Conservation (phyloP, 768 basidiomycete species). For the Pisolithus albus region DNA sequence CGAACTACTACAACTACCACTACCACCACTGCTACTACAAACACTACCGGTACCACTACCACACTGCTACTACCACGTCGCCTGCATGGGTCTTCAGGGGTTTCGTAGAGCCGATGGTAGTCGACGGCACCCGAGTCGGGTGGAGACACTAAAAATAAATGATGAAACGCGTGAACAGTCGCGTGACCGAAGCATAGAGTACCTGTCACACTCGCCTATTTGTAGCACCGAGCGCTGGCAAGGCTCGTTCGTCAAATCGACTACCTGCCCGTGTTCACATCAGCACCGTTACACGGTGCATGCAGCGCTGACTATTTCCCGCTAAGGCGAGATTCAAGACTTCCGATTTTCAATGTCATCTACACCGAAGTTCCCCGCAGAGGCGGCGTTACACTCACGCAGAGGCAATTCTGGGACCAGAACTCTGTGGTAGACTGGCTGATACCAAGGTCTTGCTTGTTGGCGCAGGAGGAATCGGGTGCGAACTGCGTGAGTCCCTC, state of each 20-base stretch:
- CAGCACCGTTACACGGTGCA: neutral
- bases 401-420: conserved; percentile 71
- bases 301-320: neutral
- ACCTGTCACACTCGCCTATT: neutral
- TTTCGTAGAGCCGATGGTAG: conserved; percentile 64
- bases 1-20: neutral
- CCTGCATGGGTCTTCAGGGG: conserved; percentile 52
- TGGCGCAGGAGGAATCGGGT: conserved; percentile 96
- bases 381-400: conserved; percentile 51
- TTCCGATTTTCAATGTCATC: neutral
- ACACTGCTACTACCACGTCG: neutral
- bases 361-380: conserved; percentile 7
- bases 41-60: no score
- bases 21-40: no score
- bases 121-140: conserved; percentile 54
- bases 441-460: conserved; percentile 76
- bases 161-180: conserved; percentile 22
- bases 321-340: neutral
- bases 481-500: conserved; percentile 71
- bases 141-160: conserved; percentile 40
- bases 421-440: conserved; percentile 54
- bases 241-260: neutral
- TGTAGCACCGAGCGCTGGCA: neutral
- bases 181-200: conserved; percentile 17
- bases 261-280: neutral